Percentiles rank a stretch among this genome's conserved stretches.
phyloP scores from a whole-genome alignment of 1,284 basidiomycete genomes.

The Psilocybe mexicana region DNA sequence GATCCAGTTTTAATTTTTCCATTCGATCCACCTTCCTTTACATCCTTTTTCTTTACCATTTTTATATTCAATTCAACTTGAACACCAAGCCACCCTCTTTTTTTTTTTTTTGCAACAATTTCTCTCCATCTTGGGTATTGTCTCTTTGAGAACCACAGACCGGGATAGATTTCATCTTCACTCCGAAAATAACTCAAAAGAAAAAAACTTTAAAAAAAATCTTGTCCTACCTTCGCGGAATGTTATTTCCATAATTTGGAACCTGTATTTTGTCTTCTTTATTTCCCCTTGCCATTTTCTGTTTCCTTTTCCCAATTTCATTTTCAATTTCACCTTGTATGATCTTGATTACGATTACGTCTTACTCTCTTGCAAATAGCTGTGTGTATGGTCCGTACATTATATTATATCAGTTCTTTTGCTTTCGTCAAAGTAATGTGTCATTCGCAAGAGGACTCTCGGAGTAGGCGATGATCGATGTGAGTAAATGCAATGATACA shows the following conservation, averaged over 20 bases:
- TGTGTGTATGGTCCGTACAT: conserved; percentile 7
- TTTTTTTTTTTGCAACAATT: background rate
- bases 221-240: too few relatives aligned
- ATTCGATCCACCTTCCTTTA: background rate
- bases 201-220: background rate
- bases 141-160: background rate
- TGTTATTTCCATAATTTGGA: too few relatives aligned
- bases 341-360: background rate
- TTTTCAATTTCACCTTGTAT: background rate
- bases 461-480: background rate
- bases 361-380: background rate
- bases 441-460: background rate
- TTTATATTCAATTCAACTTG: background rate
- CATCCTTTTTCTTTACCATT: background rate
- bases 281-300: background rate
- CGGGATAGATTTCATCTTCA: background rate
- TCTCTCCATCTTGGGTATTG: background rate
- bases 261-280: background rate
- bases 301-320: background rate
- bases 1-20: too few relatives aligned
- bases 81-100: background rate
- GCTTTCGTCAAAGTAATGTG: background rate
- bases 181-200: background rate
- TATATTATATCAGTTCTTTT: background rate
- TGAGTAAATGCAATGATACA: background rate